These are phyloP conservation scores for Gymnopus androsaceus DNA, from an alignment of 1,284 basidiomycete species.

Conservation along the genomic window DNA sequence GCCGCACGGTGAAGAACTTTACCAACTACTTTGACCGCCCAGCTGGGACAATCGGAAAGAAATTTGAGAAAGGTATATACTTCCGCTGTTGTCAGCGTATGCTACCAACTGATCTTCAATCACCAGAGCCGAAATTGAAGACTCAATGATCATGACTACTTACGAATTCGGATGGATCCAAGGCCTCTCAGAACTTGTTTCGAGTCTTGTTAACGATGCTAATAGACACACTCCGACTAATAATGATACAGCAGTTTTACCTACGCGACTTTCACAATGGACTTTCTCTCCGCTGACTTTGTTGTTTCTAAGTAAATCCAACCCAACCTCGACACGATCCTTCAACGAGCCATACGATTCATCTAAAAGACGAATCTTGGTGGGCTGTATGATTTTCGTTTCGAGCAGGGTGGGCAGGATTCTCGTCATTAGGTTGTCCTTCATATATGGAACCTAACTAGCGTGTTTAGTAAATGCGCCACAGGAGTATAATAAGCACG, in stretches of 20 bases:
- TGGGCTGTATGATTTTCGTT: constrained; percentile 40
- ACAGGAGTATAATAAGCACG: neutral
- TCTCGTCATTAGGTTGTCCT: constrained; percentile 43
- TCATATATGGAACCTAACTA: constrained; percentile 41
- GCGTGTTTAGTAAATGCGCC: neutral
- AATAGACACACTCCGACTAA: too few species aligned
- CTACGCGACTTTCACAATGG: constrained; percentile 38
- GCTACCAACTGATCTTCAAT: neutral
- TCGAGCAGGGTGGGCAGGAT: constrained; percentile 46
- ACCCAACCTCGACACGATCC: constrained; percentile 39
- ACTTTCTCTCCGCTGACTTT: constrained; percentile 53
- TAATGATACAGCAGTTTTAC: too few species aligned
- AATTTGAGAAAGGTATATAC: constrained; percentile 2
- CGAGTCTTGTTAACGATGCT: too few species aligned
- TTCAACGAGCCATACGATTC: constrained; percentile 36
- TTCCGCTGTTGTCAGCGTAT: neutral
- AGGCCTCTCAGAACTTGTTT: too few species aligned
- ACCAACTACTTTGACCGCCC: constrained; percentile 4
- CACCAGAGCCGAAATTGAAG: constrained; percentile 11
- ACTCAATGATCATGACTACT: constrained; percentile 4
- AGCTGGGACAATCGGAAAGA: neutral
- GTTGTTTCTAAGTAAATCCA: constrained; percentile 47
- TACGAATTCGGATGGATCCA: neutral
- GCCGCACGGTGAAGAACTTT: constrained; percentile 61
- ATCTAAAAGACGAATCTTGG: constrained; percentile 42